Evolutionary conservation across 257 asterid genomes (phyloP), one percentile per base, ranked within the genome.

Genomic region (Fraxinus quadrangulata): DNA sequence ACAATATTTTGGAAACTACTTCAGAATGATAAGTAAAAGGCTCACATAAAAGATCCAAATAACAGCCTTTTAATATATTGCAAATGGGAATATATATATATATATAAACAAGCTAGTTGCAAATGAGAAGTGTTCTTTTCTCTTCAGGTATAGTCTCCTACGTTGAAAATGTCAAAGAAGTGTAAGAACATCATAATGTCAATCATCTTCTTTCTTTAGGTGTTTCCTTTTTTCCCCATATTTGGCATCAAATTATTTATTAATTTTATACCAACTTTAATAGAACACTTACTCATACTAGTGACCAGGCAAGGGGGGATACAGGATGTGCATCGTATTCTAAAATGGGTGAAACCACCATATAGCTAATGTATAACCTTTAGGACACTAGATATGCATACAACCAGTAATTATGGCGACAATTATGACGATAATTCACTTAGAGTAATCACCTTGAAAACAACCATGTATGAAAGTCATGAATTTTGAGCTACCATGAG

Each of bases 401-500:
- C 23, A 59, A 59, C 28, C 56, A 3, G 56, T 47, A 14, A 47
- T 63, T 63, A 24, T 63, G 24, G 19, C 36, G 69, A 63, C 17
- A 63, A 63, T 26, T 24, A 9, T 10, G 34, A 63, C 4, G 6
- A 63, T 36, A 12, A 63, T 63, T 10, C 33, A 24, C 8, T 24
- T 12, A 23, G 17, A 63, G 69, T 63, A n/a, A 54, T n/a, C 12
- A 17, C 26, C 65, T 54, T 54, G 65, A n/a, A n/a, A 19, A 72
- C 66, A 77, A 40, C 42, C 39, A 63, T 24, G 72, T 51, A 68
- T 72, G 51, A 45, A 33, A 61, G 68, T 36, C 21, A 51, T 11
- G 23, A 81, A 75, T 75, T 36, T 21, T 49, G 31, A 77, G 72
- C 81, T 67, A 76, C 70, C n/a, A 77, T 26, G 84, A 79, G 33